Evolutionary conservation across 331 rosid species (phyloP).

Genomic region (Quercus lobata): DNA sequence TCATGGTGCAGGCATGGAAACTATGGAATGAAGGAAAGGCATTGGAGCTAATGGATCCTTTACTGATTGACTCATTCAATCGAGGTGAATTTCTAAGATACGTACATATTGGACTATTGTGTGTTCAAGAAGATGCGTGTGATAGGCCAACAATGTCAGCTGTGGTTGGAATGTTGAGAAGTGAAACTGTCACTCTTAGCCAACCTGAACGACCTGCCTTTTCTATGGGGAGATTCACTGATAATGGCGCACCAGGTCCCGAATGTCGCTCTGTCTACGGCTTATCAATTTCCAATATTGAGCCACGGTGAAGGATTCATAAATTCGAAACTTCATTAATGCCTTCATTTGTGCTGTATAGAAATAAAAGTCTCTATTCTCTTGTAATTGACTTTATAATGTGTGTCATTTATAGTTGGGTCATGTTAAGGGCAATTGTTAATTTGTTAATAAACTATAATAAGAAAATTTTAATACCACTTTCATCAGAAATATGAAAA

Average conservation of each 20-base stretch:
- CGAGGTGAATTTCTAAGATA: conserved; percentile 26
- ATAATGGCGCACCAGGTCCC: background rate
- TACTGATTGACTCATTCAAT: conserved; percentile 14
- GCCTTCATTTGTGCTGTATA: too few species aligned
- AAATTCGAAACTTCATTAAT: too few species aligned
- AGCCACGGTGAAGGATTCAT: background rate
- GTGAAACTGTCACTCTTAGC: conserved; percentile 25
- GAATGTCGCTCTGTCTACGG: background rate
- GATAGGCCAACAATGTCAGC: conserved; percentile 43
- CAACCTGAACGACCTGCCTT: conserved; percentile 26
- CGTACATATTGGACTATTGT: conserved; percentile 26
- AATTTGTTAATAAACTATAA: too few species aligned
- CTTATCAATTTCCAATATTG: conserved; percentile 1
- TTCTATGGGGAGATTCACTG: conserved; percentile 25
- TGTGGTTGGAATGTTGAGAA: conserved; percentile 36
- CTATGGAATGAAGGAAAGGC: conserved; percentile 27
- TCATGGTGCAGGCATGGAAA: conserved; percentile 25
- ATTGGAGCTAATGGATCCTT: conserved; percentile 36
- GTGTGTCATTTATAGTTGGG: too few species aligned
- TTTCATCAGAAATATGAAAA: too few species aligned
- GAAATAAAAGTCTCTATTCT: too few species aligned
- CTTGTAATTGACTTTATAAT: too few species aligned
- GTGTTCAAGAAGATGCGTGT: conserved; percentile 41
- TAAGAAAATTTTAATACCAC: too few species aligned
- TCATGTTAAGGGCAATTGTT: too few species aligned